Evolutionary conservation across 2,329 filamentous ascomycete species (phyloP).

Genomic region (Mycosphaerella sp.): DNA sequence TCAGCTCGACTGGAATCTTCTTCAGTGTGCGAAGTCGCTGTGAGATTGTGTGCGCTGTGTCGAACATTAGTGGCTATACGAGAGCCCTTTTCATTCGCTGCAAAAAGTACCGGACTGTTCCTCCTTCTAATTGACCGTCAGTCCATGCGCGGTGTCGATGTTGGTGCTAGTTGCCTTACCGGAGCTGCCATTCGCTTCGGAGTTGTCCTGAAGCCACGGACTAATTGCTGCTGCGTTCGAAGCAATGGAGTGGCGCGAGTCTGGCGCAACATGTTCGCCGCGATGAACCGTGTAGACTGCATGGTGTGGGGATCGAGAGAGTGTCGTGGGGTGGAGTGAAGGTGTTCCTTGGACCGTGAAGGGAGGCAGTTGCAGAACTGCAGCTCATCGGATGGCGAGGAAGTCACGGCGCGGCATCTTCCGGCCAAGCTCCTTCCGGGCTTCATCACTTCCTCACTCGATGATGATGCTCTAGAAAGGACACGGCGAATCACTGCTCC

Average conservation of each 20-base stretch:
- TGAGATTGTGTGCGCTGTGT: slow-evolving; percentile 85
- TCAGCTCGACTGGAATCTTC: slow-evolving; percentile 87
- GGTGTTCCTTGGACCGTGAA: neutral
- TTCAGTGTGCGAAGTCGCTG: slow-evolving; percentile 87
- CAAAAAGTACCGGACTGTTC: slow-evolving; percentile 53
- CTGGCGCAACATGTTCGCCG: slow-evolving; percentile 35
- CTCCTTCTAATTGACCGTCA: slow-evolving; percentile 50
- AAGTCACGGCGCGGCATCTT: neutral
- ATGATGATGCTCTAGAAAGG: slow-evolving; percentile 13
- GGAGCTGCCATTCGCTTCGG: slow-evolving; percentile 31
- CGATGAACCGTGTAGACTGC: slow-evolving; percentile 38
- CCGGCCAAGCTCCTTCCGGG: slow-evolving; percentile 6
- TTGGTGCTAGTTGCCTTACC: slow-evolving; percentile 23
- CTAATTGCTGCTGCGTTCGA: slow-evolving; percentile 25
- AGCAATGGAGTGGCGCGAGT: slow-evolving; percentile 35
- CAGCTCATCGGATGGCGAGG: neutral
- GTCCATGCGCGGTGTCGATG: slow-evolving; percentile 3
- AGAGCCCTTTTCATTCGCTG: neutral
- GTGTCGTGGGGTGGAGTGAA: slow-evolving; percentile 26
- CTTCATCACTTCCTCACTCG: slow-evolving; percentile 5
- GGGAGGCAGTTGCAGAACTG: neutral
- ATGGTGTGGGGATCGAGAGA: slow-evolving; percentile 24
- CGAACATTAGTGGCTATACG: neutral
- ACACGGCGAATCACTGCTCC: slow-evolving; percentile 14
- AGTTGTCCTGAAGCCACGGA: slow-evolving; percentile 27